A percentile compares a stretch with the other conserved stretches of the same genome.
Conservation (phyloP, 306 rosid genomes). For the Corylus americana region DNA sequence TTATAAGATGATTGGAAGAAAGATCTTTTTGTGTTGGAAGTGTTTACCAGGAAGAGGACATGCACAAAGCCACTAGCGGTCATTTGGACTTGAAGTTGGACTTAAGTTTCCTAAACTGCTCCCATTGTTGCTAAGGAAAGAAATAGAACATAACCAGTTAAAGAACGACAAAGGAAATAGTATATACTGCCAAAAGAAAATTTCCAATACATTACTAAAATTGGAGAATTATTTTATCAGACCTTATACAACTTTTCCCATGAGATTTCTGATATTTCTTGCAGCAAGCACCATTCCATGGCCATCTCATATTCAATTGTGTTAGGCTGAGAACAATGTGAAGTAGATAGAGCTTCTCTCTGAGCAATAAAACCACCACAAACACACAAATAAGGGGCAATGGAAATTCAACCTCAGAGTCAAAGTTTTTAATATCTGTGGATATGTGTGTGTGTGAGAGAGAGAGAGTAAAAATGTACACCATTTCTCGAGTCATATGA, state of each 20-base stretch:
- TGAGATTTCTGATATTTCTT: constrained; percentile 44
- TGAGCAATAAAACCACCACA: constrained; percentile 24
- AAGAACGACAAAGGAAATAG: constrained; percentile 13
- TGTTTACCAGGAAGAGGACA: constrained; percentile 35
- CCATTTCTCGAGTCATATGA: constrained; percentile 68
- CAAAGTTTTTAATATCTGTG: not conserved
- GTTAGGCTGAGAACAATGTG: constrained; percentile 63
- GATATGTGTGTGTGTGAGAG: not conserved
- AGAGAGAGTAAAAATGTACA: constrained; percentile 14
- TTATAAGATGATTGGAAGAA: not conserved
- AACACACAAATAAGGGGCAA: not conserved
- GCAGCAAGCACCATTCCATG: constrained; percentile 52
- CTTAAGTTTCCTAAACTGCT: constrained; percentile 57
- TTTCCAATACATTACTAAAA: not conserved
- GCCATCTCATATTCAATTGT: constrained; percentile 57
- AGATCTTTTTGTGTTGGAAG: not conserved
- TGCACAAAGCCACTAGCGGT: constrained; percentile 16
- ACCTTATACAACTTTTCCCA: constrained; percentile 67
- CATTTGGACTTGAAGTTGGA: constrained; percentile 55
- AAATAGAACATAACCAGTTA: constrained; percentile 3
- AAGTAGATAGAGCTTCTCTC: constrained; percentile 57
- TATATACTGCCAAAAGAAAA: constrained; percentile 14
- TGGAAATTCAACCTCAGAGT: not conserved
- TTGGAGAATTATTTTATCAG: not conserved
- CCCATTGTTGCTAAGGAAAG: constrained; percentile 58